Percentiles rank a stretch among this genome's conserved stretches.
Conservation (phyloP, 1,284 basidiomycete genomes). For the Ganoderma lucidum region DNA sequence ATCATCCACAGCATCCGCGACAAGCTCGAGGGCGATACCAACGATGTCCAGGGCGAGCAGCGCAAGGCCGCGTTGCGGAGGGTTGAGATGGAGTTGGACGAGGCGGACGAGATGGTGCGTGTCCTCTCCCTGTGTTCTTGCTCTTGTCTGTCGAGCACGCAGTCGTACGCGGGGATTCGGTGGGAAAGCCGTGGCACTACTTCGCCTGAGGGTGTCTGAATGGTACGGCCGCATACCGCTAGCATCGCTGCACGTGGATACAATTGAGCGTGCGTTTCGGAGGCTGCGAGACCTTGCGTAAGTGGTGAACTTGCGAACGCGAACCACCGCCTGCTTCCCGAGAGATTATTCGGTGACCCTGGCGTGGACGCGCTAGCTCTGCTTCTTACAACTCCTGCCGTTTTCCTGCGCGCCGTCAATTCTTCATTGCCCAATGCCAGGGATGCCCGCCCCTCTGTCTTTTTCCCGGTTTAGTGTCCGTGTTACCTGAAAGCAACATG, state of each 20-base stretch:
- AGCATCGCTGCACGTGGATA: background rate
- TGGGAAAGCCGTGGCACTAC: background rate
- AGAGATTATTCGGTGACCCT: background rate
- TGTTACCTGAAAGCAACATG: no score
- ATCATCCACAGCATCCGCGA: conserved; percentile 72
- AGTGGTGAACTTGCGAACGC: background rate
- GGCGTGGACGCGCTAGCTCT: no score
- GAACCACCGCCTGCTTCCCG: background rate
- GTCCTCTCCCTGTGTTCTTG: conserved; percentile 29
- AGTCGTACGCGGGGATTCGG: background rate
- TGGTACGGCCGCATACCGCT: background rate
- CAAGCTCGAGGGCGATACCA: conserved; percentile 71
- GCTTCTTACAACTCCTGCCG: no score
- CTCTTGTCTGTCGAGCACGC: background rate
- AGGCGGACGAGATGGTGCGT: conserved; percentile 95
- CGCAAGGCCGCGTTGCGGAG: conserved; percentile 84
- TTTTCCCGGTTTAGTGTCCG: no score
- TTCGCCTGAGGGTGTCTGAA: background rate
- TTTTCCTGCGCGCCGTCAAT: background rate
- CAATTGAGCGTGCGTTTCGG: background rate
- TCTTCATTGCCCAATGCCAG: no score
- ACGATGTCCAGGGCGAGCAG: conserved; percentile 74
- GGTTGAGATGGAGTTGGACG: conserved; percentile 96
- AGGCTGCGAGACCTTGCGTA: background rate
- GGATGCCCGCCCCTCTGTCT: no score